Evolutionary conservation across 1,284 basidiomycete species (phyloP).

Genomic region (Trametes hirsuta): DNA sequence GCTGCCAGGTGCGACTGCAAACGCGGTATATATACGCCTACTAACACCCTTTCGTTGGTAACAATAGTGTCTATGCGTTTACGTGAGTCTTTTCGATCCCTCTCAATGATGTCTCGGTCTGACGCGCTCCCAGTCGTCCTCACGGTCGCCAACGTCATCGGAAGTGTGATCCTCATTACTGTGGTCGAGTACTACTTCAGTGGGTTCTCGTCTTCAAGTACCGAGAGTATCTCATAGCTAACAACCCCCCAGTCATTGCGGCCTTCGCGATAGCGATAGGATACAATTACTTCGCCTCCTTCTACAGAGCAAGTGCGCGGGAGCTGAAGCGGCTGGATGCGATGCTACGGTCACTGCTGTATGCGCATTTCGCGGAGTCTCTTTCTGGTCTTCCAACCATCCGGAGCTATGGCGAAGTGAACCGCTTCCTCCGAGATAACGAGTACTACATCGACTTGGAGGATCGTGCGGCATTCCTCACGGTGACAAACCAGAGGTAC

Average conservation of each 20-base stretch:
- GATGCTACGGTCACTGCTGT: conserved; percentile 71
- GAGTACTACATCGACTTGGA: conserved; percentile 77
- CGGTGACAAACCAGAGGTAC: conserved; percentile 64
- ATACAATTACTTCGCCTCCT: conserved; percentile 59
- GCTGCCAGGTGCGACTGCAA: conserved; percentile 46
- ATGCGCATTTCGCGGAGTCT: conserved; percentile 83
- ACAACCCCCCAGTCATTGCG: conserved; percentile 48
- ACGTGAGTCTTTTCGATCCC: conserved; percentile 41
- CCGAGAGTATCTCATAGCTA: background rate
- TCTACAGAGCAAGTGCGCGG: conserved; percentile 69
- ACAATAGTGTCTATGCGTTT: conserved; percentile 64
- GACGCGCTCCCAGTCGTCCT: conserved; percentile 44
- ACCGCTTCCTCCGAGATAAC: conserved; percentile 69
- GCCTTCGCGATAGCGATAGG: conserved; percentile 50
- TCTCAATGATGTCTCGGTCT: background rate
- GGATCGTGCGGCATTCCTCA: conserved; percentile 63
- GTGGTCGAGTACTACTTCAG: conserved; percentile 75
- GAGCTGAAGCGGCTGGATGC: conserved; percentile 73
- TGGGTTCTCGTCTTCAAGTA: conserved; percentile 31
- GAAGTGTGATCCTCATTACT: conserved; percentile 67
- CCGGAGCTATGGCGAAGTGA: conserved; percentile 67
- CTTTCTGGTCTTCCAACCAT: conserved; percentile 79
- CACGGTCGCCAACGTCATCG: conserved; percentile 55
- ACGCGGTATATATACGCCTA: background rate
- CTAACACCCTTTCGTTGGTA: background rate